Evolutionary conservation across 176 grass and related monocot genomes (phyloP).

Genomic region (Zoysia pacifica): DNA sequence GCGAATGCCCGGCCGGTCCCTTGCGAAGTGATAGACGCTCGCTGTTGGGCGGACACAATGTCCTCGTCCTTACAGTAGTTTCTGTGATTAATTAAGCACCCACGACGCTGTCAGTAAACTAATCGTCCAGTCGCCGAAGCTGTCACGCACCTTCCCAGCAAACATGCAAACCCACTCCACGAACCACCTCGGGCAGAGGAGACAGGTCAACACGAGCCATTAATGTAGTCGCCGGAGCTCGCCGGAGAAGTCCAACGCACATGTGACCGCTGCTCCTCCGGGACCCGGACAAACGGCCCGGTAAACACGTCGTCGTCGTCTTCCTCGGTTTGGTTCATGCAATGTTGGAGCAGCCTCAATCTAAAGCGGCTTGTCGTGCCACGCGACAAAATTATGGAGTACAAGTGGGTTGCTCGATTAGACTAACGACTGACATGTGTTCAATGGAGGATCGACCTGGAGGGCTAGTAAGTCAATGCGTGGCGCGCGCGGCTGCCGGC

Average conservation of each 20-base stretch:
- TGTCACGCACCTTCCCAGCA: conserved; percentile 5
- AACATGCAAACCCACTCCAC: conserved; percentile 33
- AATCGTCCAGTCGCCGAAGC: not conserved
- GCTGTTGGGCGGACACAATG: no score
- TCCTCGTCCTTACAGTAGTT: not conserved
- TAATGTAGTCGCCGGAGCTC: conserved; percentile 14
- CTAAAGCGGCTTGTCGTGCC: no score
- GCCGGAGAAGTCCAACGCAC: conserved; percentile 24
- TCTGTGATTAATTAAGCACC: not conserved
- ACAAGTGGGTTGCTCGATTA: no score
- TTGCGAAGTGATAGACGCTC: no score
- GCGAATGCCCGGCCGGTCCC: no score
- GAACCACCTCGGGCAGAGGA: no score
- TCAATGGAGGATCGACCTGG: not conserved
- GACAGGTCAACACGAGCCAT: conserved; percentile 33
- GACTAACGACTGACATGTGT: not conserved
- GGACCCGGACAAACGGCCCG: not conserved
- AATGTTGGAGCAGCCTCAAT: no score
- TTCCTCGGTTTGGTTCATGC: no score
- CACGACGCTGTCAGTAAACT: not conserved
- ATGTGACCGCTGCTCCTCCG: conserved; percentile 21
- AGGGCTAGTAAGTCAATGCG: conserved; percentile 32
- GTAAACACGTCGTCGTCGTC: not conserved
- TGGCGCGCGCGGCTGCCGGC: conserved; percentile 8
- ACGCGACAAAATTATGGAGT: no score